Evolutionary conservation across 306 rosid genomes (phyloP).

Genomic region (Phaseolus lunatus): DNA sequence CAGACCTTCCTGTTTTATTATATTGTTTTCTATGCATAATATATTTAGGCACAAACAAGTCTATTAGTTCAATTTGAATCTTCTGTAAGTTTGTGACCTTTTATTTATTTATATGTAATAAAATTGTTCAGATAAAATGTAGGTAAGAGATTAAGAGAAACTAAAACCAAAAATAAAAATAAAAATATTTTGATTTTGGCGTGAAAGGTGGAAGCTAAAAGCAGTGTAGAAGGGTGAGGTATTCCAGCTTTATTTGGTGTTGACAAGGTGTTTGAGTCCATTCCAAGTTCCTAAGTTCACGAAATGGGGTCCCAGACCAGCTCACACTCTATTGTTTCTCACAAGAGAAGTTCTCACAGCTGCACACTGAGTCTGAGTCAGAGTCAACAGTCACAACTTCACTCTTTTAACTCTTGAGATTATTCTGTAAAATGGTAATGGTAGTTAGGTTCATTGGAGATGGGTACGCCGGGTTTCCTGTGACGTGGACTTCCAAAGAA

Average conservation of each 20-base stretch:
- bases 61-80: background rate
- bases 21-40: background rate
- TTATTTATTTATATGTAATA: too few species aligned
- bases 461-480: slow-evolving; percentile 52
- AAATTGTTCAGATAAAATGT: too few species aligned
- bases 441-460: slow-evolving; percentile 53
- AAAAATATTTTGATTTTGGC: too few species aligned
- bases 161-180: too few species aligned
- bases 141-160: too few species aligned
- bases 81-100: too few species aligned
- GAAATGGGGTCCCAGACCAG: slow-evolving; percentile 38
- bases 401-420: background rate
- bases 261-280: background rate
- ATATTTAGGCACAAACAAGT: background rate
- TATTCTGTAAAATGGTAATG: slow-evolving; percentile 9
- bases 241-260: background rate
- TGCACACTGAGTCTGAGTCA: background rate
- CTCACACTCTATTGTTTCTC: background rate
- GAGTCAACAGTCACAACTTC: slow-evolving; percentile 18
- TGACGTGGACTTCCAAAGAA: slow-evolving; percentile 49
- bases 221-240: too few species aligned
- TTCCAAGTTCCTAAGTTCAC: slow-evolving; percentile 28
- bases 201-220: too few species aligned
- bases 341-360: background rate
- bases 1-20: slow-evolving; percentile 5